A percentile compares a stretch with the other conserved stretches of the same genome.
Conservation (phyloP, 208 protist genomes). For the Acanthamoeba culbertsoni region DNA sequence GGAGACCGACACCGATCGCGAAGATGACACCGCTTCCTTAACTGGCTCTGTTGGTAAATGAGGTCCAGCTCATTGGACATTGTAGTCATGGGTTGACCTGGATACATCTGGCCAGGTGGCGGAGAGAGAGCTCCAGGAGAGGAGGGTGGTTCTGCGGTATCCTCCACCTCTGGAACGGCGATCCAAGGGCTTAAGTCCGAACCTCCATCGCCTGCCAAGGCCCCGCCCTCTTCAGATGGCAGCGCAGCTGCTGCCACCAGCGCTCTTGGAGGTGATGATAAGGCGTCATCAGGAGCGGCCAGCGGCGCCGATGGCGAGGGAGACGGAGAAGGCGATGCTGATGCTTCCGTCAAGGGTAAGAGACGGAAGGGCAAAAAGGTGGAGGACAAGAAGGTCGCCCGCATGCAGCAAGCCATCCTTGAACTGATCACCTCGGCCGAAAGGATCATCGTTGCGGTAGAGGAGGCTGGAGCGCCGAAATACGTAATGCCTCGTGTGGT, state of each 20-base stretch:
- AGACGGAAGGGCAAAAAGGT: background rate
- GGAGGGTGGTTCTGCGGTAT: background rate
- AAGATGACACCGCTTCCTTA: too few species aligned
- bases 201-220: background rate
- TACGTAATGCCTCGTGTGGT: background rate
- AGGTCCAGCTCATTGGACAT: too few species aligned
- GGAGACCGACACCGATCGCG: background rate
- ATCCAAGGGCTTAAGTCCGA: background rate
- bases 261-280: background rate
- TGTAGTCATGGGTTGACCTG: too few species aligned
- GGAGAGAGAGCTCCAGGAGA: background rate
- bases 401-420: constrained; percentile 28
- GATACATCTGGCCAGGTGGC: too few species aligned
- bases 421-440: background rate
- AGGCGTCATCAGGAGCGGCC: too few species aligned
- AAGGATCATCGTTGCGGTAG: background rate
- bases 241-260: too few species aligned
- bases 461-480: background rate
- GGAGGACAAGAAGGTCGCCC: constrained; percentile 10
- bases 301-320: background rate
- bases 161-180: background rate
- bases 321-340: background rate
- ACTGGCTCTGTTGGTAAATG: too few species aligned
- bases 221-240: background rate
- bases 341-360: background rate